Conservation (phyloP, 2,329 filamentous ascomycete species). For the Pseudogymnoascus sp. region DNA sequence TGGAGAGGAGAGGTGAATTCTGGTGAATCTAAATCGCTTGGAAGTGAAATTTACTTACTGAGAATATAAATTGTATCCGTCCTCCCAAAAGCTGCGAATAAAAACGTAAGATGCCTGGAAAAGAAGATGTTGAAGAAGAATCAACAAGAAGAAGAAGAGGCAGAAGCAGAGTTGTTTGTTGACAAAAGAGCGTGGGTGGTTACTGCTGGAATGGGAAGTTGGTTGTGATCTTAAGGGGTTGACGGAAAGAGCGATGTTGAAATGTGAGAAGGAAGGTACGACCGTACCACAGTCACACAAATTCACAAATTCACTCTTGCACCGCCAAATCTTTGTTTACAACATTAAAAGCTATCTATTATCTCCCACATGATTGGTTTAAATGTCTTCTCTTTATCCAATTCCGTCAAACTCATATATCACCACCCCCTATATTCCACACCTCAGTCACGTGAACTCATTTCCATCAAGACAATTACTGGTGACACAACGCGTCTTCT, state of each 20-base stretch:
- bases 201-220: background rate
- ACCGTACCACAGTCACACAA: background rate
- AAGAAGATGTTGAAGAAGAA: slow-evolving; percentile 9
- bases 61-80: slow-evolving; percentile 7
- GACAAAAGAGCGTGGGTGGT: background rate
- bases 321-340: background rate
- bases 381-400: background rate
- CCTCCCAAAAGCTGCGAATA: slow-evolving; percentile 4
- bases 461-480: background rate
- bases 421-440: background rate
- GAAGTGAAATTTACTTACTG: background rate
- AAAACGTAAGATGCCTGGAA: background rate
- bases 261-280: background rate
- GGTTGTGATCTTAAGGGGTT: background rate
- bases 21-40: background rate
- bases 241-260: background rate
- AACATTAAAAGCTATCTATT: background rate
- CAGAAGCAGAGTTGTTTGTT: background rate
- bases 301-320: background rate
- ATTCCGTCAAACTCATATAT: background rate
- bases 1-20: background rate
- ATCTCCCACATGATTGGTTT: background rate
- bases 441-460: background rate
- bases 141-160: background rate
- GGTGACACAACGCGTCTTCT: background rate